These are phyloP conservation scores for Globisporangium cederbergense DNA, from an alignment of 352 stramenopile genomes.

Conservation along the genomic window DNA sequence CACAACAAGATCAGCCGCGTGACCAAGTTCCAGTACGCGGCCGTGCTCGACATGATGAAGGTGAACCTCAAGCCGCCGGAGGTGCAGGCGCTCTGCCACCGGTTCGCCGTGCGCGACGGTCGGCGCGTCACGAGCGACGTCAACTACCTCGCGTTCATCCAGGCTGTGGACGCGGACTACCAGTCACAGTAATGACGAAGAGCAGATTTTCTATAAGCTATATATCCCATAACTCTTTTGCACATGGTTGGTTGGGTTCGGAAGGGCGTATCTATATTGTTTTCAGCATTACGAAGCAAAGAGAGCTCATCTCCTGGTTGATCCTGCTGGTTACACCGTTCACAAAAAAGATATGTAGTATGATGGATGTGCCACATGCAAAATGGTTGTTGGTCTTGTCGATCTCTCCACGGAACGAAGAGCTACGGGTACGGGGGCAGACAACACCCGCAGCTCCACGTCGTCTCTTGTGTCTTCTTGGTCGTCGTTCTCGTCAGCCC, in stretches of 20 bases:
- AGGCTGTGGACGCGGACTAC: constrained; percentile 68
- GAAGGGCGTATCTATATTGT: constrained; percentile 41
- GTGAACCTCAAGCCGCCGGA: constrained; percentile 46
- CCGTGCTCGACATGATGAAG: constrained; percentile 85
- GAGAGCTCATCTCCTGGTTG: constrained; percentile 27
- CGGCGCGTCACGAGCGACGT: constrained; percentile 62
- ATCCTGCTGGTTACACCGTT: constrained; percentile 41
- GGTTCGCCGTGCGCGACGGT: constrained; percentile 53
- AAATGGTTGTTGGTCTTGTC: not conserved
- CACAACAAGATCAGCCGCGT: constrained; percentile 69
- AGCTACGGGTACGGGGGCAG: not conserved
- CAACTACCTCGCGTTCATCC: constrained; percentile 77
- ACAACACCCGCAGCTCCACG: not conserved
- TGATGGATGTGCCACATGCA: constrained; percentile 1
- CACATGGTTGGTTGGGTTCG: not conserved
- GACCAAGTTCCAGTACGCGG: constrained; percentile 80
- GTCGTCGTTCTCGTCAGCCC: not conserved
- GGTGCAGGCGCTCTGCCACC: constrained; percentile 41
- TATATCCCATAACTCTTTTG: not conserved
- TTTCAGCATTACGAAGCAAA: constrained; percentile 43
- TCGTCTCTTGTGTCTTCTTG: not conserved
- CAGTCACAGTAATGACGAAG: constrained; percentile 21
- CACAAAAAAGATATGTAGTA: constrained; percentile 14
- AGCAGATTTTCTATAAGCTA: not conserved
- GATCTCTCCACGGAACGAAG: not conserved